Conservation (phyloP, 2,329 filamentous ascomycete genomes). For the Penicillium rolfsii region DNA sequence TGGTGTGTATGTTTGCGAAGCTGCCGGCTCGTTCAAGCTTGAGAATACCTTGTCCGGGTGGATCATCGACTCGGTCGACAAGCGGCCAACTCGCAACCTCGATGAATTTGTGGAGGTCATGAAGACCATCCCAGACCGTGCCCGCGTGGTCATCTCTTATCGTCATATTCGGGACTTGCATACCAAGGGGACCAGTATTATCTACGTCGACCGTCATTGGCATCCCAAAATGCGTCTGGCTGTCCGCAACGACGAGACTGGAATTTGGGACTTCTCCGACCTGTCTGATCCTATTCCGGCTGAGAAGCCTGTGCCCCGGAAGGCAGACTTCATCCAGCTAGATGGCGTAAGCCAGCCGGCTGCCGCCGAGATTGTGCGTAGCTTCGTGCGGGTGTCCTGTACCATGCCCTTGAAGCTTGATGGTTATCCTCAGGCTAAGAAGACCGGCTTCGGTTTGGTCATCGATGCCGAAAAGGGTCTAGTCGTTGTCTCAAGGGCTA, state of each 20-base stretch:
- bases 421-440: constrained; percentile 92
- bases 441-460: constrained; percentile 95
- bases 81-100: constrained; percentile 86
- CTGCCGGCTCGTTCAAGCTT: constrained; percentile 91
- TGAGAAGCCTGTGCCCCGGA: constrained; percentile 69
- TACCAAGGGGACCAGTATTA: constrained; percentile 88
- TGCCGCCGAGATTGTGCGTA: constrained; percentile 90
- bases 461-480: constrained; percentile 95
- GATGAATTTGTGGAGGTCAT: constrained; percentile 89
- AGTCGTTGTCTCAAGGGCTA: constrained; percentile 89
- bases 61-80: constrained; percentile 90
- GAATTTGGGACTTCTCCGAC: constrained; percentile 92
- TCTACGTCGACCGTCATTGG: constrained; percentile 95
- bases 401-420: constrained; percentile 95
- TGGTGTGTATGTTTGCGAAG: constrained; percentile 93
- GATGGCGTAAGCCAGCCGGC: constrained; percentile 85
- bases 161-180: constrained; percentile 94
- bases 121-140: constrained; percentile 77
- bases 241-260: constrained; percentile 83
- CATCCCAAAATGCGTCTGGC: constrained; percentile 91
- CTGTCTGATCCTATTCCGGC: constrained; percentile 80
- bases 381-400: constrained; percentile 91
- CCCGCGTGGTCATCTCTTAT: constrained; percentile 90
- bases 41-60: constrained; percentile 89
- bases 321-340: constrained; percentile 88